phyloP scores from a whole-genome alignment of 805 yeast species.

The Diddensiella caesifluorescens region DNA sequence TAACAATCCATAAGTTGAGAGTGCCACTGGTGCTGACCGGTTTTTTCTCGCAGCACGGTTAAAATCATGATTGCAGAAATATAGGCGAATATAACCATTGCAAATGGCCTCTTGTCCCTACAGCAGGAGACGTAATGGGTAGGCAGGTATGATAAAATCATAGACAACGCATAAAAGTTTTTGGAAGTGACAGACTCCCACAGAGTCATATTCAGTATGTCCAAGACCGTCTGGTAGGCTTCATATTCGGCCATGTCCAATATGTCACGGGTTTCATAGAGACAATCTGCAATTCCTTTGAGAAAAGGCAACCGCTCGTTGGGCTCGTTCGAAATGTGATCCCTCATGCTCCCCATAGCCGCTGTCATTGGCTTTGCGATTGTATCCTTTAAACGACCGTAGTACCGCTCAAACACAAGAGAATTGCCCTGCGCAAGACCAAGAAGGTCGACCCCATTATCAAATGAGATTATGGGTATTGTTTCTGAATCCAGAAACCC shows the following conservation, averaged over 20 bases:
- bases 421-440: not conserved
- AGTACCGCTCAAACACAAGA: not conserved
- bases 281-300: not conserved
- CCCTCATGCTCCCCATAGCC: not conserved
- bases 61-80: not conserved
- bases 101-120: constrained; percentile 1
- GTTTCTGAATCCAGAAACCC: not conserved
- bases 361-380: not conserved
- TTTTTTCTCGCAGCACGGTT: not conserved
- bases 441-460: constrained; percentile 1
- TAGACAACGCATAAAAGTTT: not conserved
- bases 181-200: not conserved
- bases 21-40: not conserved
- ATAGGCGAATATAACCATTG: constrained; percentile 2
- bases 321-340: not conserved
- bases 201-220: not conserved
- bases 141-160: not conserved
- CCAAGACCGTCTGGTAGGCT: not conserved
- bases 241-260: not conserved
- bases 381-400: not conserved
- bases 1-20: not conserved
- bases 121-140: not conserved
- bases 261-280: not conserved
- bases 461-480: not conserved
- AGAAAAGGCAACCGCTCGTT: not conserved